A percentile compares a stretch with the other conserved stretches of the same genome.
These are phyloP conservation scores for Jatropha multifida DNA, from an alignment of 441 rosid genomes.

Conservation along the genomic window DNA sequence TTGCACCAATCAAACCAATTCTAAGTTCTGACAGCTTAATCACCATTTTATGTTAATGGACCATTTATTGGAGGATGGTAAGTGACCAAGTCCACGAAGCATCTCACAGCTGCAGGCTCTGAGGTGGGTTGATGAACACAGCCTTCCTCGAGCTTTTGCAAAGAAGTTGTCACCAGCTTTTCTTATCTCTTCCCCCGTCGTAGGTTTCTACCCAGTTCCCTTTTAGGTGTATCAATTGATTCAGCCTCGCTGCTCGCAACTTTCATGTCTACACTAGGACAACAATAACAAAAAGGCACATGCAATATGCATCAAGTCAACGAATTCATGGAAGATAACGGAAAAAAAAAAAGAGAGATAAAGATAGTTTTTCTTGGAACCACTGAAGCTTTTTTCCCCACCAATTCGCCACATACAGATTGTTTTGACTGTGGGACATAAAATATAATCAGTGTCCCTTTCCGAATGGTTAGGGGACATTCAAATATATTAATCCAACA, in stretches of 20 bases:
- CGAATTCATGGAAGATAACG: not conserved
- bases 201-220: not conserved
- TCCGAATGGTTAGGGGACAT: constrained; percentile 1
- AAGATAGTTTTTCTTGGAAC: not conserved
- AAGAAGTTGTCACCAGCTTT: constrained; percentile 6
- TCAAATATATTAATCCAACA: not conserved
- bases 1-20: constrained; percentile 17
- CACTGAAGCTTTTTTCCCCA: not conserved
- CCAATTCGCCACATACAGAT: constrained; percentile 24
- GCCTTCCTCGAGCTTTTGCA: too few relatives aligned
- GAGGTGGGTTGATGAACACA: too few relatives aligned
- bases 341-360: not conserved
- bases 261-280: not conserved
- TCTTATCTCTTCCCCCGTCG: too few relatives aligned
- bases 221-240: not conserved
- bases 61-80: constrained; percentile 4
- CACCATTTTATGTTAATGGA: constrained; percentile 11
- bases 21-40: constrained; percentile 11
- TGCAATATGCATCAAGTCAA: not conserved
- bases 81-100: too few relatives aligned
- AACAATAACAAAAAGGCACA: not conserved
- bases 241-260: not conserved
- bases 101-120: too few relatives aligned
- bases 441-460: constrained; percentile 2
- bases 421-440: constrained; percentile 5